Evolutionary conservation across 306 rosid genomes (phyloP), one percentile per base, ranked within the genome.

Genomic region (Pterocarpus santalinus): DNA sequence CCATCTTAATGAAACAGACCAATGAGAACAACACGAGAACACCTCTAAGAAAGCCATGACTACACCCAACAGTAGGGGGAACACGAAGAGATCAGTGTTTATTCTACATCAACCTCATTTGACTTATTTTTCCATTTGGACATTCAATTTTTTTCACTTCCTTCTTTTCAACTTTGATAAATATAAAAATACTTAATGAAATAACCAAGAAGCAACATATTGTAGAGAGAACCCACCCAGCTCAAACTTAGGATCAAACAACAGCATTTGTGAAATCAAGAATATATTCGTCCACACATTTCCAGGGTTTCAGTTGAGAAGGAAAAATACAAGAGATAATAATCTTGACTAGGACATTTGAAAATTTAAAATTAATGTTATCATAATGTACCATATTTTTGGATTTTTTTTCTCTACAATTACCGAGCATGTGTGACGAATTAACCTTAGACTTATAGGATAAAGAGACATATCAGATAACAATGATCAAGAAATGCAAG

Each of bases 31-130:
- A 81, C 53, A 55, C 32, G 34, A 69, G 72, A 80, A 79, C 68
- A 63, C 38, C 60, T 67, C 65, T 4, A 61, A 43, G 33, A 79
- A 77, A 52, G 22, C 60, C 64, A 82, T 5, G 53, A 61, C 51
- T 76, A 83, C 72, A 71, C 13, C 55, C 35, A 76, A 44, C 51
- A 77, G 52, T 55, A 82, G 28, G 72, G 49, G 47, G 67, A 63
- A 63, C 38, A 78, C 56, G 30, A 58, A 73, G 41, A 72, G 55
- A 49, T 12, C 35, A 28, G 63, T 68, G 63, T 43, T 12, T 53
- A 52, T 61, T 69, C 55, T 22, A 79, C 51, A 81, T 55, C 61
- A 73, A 58, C 56, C 75, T 73, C 79, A 8, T 71, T 47, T 71
- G 65, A 76, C 66, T 71, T 64, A 46, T 16, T 46, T 63, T 76